phyloP scores from a whole-genome alignment of 345 rosid species.

The Citrus unshiu region DNA sequence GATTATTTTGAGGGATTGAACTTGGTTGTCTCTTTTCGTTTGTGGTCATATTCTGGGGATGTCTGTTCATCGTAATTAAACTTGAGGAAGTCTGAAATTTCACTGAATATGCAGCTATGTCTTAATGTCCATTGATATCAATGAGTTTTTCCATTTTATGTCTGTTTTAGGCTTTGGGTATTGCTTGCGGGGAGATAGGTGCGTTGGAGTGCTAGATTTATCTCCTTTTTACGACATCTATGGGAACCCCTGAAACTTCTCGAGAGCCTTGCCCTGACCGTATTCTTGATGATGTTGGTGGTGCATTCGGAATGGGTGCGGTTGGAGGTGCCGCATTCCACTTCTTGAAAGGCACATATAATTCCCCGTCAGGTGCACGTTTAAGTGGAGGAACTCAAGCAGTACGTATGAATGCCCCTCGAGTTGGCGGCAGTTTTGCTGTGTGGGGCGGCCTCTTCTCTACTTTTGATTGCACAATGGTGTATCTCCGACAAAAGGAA shows the following conservation, averaged over 20 bases:
- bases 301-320: slow-evolving; percentile 65
- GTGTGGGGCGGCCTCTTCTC: slow-evolving; percentile 66
- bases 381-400: slow-evolving; percentile 63
- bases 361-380: slow-evolving; percentile 58
- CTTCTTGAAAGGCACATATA: slow-evolving; percentile 51
- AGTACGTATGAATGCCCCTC: slow-evolving; percentile 71
- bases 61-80: neutral
- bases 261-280: slow-evolving; percentile 50
- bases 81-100: neutral
- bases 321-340: slow-evolving; percentile 69
- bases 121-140: no score
- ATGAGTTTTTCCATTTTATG: no score
- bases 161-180: no score
- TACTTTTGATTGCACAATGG: slow-evolving; percentile 54
- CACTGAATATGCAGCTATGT: no score
- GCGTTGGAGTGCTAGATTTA: neutral
- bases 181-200: neutral
- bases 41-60: no score
- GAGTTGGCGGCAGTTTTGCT: slow-evolving; percentile 71
- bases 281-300: slow-evolving; percentile 50
- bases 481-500: slow-evolving; percentile 62
- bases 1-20: neutral
- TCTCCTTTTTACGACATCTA: neutral
- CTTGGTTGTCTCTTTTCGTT: no score
- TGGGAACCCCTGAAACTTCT: slow-evolving; percentile 62